Percentiles rank a stretch among this genome's conserved stretches.
phyloP scores from a whole-genome alignment of 2,329 filamentous ascomycete species.

The Ceratocystiopsis sp. region DNA sequence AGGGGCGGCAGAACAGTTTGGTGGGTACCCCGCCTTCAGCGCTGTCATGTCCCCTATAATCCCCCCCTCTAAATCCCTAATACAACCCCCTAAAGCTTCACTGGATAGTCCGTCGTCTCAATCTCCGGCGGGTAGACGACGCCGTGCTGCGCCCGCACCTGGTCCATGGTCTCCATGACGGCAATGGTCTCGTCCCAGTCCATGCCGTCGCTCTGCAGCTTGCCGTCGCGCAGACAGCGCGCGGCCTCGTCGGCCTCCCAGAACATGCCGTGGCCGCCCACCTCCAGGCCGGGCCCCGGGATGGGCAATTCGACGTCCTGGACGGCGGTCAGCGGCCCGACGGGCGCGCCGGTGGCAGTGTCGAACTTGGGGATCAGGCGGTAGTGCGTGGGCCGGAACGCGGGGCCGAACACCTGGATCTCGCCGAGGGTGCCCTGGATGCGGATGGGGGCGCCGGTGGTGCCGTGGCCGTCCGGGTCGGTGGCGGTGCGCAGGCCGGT shows the following conservation, averaged over 20 bases:
- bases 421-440: constrained; percentile 70
- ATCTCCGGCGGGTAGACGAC: constrained; percentile 38
- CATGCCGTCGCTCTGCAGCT: constrained; percentile 55
- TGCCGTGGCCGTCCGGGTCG: constrained; percentile 34
- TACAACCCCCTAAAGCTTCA: too few relatives aligned
- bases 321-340: constrained; percentile 8
- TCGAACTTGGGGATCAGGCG: background rate
- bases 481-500: too few relatives aligned
- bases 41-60: too few relatives aligned
- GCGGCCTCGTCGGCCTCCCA: constrained; percentile 28
- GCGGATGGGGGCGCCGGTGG: constrained; percentile 40
- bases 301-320: constrained; percentile 37
- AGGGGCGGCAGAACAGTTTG: background rate
- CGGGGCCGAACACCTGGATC: constrained; percentile 43
- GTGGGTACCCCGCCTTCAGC: too few relatives aligned
- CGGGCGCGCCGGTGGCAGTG: background rate
- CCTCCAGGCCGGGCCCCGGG: constrained; percentile 21
- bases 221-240: constrained; percentile 48
- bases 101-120: constrained; percentile 23
- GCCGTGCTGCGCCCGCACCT: constrained; percentile 33
- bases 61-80: too few relatives aligned
- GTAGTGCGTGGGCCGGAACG: too few relatives aligned
- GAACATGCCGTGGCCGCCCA: constrained; percentile 66
- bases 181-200: constrained; percentile 61
- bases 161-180: constrained; percentile 63